Evolutionary conservation across 805 yeast species (phyloP), one percentile per base, ranked within the genome.

Genomic region (Blastobotrys robertii): DNA sequence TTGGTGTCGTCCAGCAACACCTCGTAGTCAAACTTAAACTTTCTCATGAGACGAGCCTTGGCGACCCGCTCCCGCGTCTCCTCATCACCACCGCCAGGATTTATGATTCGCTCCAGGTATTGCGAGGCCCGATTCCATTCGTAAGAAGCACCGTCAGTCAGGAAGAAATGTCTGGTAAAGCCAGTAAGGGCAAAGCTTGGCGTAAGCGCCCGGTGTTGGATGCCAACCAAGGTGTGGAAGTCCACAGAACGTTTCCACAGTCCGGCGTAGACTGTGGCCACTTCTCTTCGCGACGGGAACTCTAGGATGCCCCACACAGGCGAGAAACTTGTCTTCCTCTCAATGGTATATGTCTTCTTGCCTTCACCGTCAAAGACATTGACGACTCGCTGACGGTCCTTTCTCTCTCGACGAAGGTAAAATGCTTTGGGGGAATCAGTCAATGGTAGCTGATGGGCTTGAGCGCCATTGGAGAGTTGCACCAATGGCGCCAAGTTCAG

Each of bases 1-100:
- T 65, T 63, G 1, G 54, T 41, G 40, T 66, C 71, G 55, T 77
- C 81, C 22, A 77, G 57, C 30, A 72, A 57, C 45, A 78, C 49
- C 58, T 77, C 82, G 59, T 72, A 79, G 56, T 79, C 83, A 49
- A 76, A 68, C 50, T 70, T 68, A 64, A 75, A 70, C 52, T 72
- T 77, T 53, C 82, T 67, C 73, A 77, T 67, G 41, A 73, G 66
- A 47, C 73, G 65, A 4, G 73, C 81, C 44, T 66, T 66, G 30
- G 79, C 82, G 8, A 77, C 67, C 48, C 79, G 62, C 43, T 67
- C 68, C 42, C 79, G 69, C 15, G 57, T 53, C 55, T 77, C 82
- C 53, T 76, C 79, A 44, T 61, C 68, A n/a, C 70, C 70, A 10
- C 79, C 80, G 31, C 71, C 70, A 4, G 77, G 78, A 53, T 77